Evolutionary conservation across 257 asterid species (phyloP).

Genomic region (Rehmannia glutinosa): DNA sequence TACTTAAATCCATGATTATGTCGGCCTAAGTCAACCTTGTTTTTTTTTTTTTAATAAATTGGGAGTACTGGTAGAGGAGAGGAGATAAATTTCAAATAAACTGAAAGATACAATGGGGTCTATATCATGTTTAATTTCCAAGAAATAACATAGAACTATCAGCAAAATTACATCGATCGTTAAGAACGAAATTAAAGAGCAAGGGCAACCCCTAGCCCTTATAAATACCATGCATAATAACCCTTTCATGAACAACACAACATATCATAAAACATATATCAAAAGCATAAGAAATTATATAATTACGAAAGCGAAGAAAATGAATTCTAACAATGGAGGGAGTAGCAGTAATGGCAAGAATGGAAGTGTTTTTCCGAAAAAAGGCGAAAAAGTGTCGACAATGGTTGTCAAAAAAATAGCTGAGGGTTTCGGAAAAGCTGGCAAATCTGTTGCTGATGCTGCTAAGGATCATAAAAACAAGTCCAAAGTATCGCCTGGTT

Average conservation of each 20-base stretch:
- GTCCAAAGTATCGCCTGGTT: neutral
- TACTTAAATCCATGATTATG: too few species aligned
- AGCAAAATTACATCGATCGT: too few species aligned
- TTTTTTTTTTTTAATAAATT: too few species aligned
- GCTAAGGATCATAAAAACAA: neutral
- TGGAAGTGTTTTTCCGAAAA: conserved; percentile 15
- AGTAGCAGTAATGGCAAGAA: neutral
- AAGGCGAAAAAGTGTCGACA: conserved; percentile 8
- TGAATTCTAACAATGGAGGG: neutral
- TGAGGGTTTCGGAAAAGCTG: neutral
- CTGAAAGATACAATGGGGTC: too few species aligned
- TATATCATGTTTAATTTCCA: too few species aligned
- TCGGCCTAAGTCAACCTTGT: too few species aligned
- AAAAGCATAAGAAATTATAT: neutral
- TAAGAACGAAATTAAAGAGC: too few species aligned
- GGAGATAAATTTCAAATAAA: too few species aligned
- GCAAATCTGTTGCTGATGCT: neutral
- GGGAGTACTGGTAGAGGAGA: too few species aligned
- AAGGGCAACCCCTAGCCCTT: too few species aligned
- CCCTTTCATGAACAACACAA: neutral
- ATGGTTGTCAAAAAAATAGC: conserved; percentile 7
- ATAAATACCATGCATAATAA: too few species aligned
- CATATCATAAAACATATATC: neutral
- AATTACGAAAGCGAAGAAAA: neutral
- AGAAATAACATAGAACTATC: too few species aligned